Base-by-base conservation (phyloP, 768 basidiomycete species). In the Suillus americanus region DNA sequence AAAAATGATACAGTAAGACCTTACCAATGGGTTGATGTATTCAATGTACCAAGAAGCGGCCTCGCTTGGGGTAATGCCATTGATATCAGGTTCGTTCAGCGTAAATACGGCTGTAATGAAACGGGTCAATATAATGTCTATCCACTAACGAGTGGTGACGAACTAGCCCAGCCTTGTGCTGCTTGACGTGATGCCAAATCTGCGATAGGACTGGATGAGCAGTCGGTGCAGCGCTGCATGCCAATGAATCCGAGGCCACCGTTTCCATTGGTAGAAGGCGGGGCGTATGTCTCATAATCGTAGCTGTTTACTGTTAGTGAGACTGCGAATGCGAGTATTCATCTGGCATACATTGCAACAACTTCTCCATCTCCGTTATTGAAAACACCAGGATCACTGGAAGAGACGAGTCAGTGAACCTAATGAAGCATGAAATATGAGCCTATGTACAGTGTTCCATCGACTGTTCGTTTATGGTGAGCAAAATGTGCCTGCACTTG, bases 231-330 rank as follows among this genome's bases (percentile, higher is more conserved):
- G 10, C 74, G 77, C 61, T 79, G 79, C 78, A 73, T 80, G 13
- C 78, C 78, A 6, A 79, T 77, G 67, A 80, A 79, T 5, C 69
- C 71, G 13, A 79, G 75, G 9, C 79, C 78, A 2, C 78, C 78
- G 6, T 67, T 68, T 1, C 78, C 79, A 50, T 78, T 78, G 14
- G 71, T 72, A 38, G 78, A 79, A 5, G 73, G 68, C 6, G 78
- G 78, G 10, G 65, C 41, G 46, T 72, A 75, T 18, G 79, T 80
- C 62, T 80, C 78, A 43, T 72, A 79, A 64, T 79, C 78, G 60
- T 80, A 79, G 53, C 78, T 79, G 38, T 30, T 3, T 35, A 54
- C 45, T 1, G n/a, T 59, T 12, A 16, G 43, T 54, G 33, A 66
- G 23, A 14, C 7, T 51, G 23, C 3, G 33, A 51, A 8, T 7